Evolutionary conservation across 768 basidiomycete species (phyloP).

Genomic region (Rhodotorula sphaerocarpa): DNA sequence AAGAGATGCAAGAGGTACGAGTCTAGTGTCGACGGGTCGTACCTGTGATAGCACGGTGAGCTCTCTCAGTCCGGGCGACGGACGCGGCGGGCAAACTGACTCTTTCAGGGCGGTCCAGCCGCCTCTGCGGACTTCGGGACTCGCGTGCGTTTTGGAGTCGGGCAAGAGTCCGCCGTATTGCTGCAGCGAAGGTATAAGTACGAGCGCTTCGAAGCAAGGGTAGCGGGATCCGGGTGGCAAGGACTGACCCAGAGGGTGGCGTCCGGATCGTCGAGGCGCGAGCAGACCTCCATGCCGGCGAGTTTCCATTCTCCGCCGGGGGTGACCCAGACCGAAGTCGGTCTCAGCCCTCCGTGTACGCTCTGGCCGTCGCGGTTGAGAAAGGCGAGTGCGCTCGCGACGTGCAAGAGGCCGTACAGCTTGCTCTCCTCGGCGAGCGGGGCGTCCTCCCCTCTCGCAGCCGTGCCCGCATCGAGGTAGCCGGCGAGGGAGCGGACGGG

Average conservation of each 20-base stretch:
- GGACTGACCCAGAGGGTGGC: constrained; percentile 63
- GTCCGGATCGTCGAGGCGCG: constrained; percentile 65
- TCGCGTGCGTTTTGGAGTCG: constrained; percentile 55
- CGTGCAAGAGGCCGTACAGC: constrained; percentile 47
- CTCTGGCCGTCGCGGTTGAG: constrained; percentile 73
- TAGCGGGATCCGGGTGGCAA: no score
- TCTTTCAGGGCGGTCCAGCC: constrained; percentile 79
- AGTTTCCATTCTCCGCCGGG: constrained; percentile 94
- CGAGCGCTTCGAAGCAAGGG: no score
- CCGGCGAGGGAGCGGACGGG: constrained; percentile 67
- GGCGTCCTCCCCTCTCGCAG: constrained; percentile 49
- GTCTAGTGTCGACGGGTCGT: constrained; percentile 61
- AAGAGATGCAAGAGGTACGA: constrained; percentile 81
- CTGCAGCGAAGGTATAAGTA: no score
- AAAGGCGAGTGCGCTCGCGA: constrained; percentile 77
- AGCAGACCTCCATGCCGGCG: constrained; percentile 88
- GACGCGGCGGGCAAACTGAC: constrained; percentile 47
- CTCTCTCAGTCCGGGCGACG: no score
- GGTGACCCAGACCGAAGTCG: constrained; percentile 77
- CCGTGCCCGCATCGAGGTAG: constrained; percentile 53
- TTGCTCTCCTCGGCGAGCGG: constrained; percentile 77
- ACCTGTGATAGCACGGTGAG: constrained; percentile 39
- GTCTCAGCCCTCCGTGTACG: constrained; percentile 69
- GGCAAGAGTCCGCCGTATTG: constrained; percentile 60
- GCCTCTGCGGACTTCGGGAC: constrained; percentile 79